These are phyloP conservation scores for Magnusiomyces paraingens DNA, from an alignment of 1,139 yeast species.

Conservation along the genomic window DNA sequence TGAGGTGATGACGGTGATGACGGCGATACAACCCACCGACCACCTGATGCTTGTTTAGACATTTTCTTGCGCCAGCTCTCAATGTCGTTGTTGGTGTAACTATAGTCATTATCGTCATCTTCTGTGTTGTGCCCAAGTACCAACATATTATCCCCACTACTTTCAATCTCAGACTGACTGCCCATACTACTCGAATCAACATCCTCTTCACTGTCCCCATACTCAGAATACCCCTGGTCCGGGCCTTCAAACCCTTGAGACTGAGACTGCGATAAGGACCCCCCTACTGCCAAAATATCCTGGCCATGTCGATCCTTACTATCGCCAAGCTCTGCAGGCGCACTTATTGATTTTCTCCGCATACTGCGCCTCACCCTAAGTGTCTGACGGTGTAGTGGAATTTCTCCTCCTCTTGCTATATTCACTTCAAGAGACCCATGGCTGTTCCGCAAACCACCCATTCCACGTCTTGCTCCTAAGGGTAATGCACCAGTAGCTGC, in stretches of 20 bases:
- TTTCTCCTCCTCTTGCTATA: neutral
- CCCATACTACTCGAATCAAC: neutral
- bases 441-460: too few species aligned
- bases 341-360: too few species aligned
- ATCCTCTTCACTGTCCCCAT: neutral
- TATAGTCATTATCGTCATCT: neutral
- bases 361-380: too few species aligned
- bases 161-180: neutral
- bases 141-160: neutral
- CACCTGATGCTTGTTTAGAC: neutral
- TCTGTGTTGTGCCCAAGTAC: neutral
- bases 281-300: neutral
- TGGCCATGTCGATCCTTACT: too few species aligned
- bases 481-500: constrained; percentile 1
- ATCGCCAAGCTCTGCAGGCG: too few species aligned
- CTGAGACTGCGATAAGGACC: neutral
- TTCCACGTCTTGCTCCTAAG: too few species aligned
- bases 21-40: neutral
- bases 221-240: neutral
- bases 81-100: constrained; percentile 3
- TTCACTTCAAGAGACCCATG: neutral
- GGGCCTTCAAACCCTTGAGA: neutral
- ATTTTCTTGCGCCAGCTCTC: constrained; percentile 2
- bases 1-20: neutral
- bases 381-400: neutral